Evolutionary conservation across 768 basidiomycete genomes (phyloP).

Genomic region (Psilocybe tampanensis): DNA sequence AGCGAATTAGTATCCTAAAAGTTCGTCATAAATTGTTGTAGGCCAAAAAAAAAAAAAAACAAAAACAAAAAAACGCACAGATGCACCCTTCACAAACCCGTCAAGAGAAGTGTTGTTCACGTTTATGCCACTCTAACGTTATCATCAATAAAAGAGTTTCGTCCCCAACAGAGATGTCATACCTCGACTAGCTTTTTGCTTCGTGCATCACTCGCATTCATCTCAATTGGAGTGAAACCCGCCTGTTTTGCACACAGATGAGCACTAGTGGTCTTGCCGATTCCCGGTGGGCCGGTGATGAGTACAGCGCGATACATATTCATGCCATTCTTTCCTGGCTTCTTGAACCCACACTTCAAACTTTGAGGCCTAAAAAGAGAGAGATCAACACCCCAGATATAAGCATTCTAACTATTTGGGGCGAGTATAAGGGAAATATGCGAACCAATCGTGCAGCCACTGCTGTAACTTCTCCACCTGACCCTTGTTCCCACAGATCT

Average conservation of each 20-base stretch:
- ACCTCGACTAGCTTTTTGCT: slow-evolving; percentile 98
- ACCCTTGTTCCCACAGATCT: slow-evolving; percentile 95
- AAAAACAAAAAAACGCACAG: slow-evolving; percentile 39
- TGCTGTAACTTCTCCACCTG: slow-evolving; percentile 84
- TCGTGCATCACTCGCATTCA: slow-evolving; percentile 94
- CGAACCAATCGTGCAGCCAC: slow-evolving; percentile 90
- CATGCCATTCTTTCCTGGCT: slow-evolving; percentile 90
- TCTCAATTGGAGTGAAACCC: slow-evolving; percentile 90
- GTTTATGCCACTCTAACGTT: slow-evolving; percentile 78
- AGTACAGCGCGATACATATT: slow-evolving; percentile 85
- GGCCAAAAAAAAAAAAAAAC: too few relatives aligned
- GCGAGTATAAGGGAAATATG: not conserved
- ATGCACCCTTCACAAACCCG: slow-evolving; percentile 71
- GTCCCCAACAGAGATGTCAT: slow-evolving; percentile 9
- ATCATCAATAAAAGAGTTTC: not conserved
- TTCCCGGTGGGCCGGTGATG: slow-evolving; percentile 93
- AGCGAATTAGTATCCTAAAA: slow-evolving; percentile 56
- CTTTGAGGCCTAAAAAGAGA: slow-evolving; percentile 64
- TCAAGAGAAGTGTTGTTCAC: slow-evolving; percentile 88
- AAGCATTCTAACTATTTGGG: not conserved
- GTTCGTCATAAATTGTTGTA: not conserved
- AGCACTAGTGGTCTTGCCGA: slow-evolving; percentile 96
- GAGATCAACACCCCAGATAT: not conserved
- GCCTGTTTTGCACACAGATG: slow-evolving; percentile 90
- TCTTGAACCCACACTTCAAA: slow-evolving; percentile 81